Evolutionary conservation across 768 basidiomycete species (phyloP).

Genomic region (Rhodotorula taiwanensis): DNA sequence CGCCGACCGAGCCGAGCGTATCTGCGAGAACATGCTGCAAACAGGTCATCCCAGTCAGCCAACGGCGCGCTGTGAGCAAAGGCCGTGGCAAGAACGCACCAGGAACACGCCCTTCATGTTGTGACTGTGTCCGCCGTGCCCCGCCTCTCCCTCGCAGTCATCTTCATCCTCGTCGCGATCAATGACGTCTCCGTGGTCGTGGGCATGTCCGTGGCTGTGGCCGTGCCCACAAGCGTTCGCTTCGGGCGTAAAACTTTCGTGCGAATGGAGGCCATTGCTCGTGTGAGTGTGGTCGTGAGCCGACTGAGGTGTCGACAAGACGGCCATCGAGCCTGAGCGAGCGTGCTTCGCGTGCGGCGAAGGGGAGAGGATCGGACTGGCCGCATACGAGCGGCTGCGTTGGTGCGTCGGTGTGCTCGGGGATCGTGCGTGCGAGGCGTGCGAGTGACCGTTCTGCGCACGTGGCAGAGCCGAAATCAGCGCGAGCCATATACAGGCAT

Average conservation of each 20-base stretch:
- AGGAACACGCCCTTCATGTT: conserved; percentile 95
- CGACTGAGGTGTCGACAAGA: not conserved
- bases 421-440: not conserved
- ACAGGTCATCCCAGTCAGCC: no score
- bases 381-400: not conserved
- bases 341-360: not conserved
- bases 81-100: conserved; percentile 34
- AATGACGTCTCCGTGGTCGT: conserved; percentile 34
- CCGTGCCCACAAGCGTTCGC: conserved; percentile 33
- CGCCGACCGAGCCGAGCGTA: conserved; percentile 92
- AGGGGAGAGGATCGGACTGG: no score
- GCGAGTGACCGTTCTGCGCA: conserved; percentile 11
- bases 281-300: conserved; percentile 9
- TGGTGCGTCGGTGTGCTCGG: not conserved
- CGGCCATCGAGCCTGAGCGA: not conserved
- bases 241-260: conserved; percentile 18
- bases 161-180: conserved; percentile 22
- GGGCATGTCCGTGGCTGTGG: conserved; percentile 42
- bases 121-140: conserved; percentile 62
- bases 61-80: no score
- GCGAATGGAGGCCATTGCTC: not conserved
- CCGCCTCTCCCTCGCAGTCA: conserved; percentile 27
- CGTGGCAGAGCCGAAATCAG: not conserved
- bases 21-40: conserved; percentile 86
- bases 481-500: no score